Evolutionary conservation across 2,329 filamentous ascomycete species (phyloP).

Genomic region (Seiridium cupressi): DNA sequence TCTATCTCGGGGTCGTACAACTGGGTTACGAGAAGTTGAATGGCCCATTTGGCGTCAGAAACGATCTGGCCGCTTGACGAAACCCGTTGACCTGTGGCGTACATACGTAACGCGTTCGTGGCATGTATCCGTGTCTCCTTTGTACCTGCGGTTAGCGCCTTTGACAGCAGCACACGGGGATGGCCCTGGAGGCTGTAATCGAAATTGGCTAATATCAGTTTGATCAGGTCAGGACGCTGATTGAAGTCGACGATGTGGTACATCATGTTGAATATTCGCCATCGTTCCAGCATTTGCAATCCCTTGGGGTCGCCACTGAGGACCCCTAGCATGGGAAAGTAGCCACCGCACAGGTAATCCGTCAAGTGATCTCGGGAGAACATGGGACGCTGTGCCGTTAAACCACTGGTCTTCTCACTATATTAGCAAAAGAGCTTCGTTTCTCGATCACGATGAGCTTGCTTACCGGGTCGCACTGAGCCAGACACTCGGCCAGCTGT

Average conservation of each 20-base stretch:
- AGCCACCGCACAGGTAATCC: constrained; percentile 87
- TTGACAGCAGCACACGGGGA: constrained; percentile 87
- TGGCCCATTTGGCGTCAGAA: constrained; percentile 88
- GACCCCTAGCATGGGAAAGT: constrained; percentile 88
- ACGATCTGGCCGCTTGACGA: constrained; percentile 38
- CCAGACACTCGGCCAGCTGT: constrained; percentile 92
- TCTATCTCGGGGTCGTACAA: constrained; percentile 96
- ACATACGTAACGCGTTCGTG: constrained; percentile 83
- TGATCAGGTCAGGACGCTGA: constrained; percentile 87
- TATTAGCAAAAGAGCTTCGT: neutral
- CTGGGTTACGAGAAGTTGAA: constrained; percentile 94
- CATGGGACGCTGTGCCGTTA: constrained; percentile 81
- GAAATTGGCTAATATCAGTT: constrained; percentile 83
- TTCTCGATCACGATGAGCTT: neutral
- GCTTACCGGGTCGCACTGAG: constrained; percentile 84
- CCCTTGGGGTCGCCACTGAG: constrained; percentile 81
- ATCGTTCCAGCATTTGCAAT: constrained; percentile 85
- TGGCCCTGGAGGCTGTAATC: constrained; percentile 90
- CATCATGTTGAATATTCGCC: constrained; percentile 99
- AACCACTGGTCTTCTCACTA: constrained; percentile 56
- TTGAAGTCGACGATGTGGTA: constrained; percentile 95
- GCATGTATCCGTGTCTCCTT: constrained; percentile 91
- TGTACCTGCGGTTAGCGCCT: constrained; percentile 86
- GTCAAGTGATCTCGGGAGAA: constrained; percentile 83
- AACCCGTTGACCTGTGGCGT: constrained; percentile 61